Evolutionary conservation across 1,139 yeast species (phyloP).

Genomic region (Arxiozyma bovina): DNA sequence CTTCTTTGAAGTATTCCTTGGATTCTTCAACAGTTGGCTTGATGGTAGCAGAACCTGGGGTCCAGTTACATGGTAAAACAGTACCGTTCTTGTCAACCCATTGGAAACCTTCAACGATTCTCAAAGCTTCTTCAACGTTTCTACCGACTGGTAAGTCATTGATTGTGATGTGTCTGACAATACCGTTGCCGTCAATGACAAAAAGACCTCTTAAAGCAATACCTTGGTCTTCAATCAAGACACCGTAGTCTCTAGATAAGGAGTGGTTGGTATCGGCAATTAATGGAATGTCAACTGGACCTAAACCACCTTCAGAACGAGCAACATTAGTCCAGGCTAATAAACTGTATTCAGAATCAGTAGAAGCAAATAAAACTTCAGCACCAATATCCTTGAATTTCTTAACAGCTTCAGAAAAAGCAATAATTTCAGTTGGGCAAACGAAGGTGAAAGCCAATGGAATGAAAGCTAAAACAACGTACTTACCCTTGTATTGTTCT

Average conservation of each 20-base stretch:
- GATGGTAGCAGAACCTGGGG: conserved; percentile 92
- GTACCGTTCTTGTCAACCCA: conserved; percentile 97
- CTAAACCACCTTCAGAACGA: conserved; percentile 97
- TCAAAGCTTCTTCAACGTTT: conserved; percentile 92
- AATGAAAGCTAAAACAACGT: conserved; percentile 93
- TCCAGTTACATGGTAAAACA: conserved; percentile 99
- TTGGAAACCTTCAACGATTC: conserved; percentile 98
- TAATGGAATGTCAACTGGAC: conserved; percentile 88
- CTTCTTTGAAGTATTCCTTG: conserved; percentile 36
- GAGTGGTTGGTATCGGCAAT: conserved; percentile 95
- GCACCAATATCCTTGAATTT: conserved; percentile 81
- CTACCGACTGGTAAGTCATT: conserved; percentile 99
- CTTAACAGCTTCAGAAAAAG: conserved; percentile 91
- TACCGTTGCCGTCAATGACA: conserved; percentile 92
- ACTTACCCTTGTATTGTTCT: conserved; percentile 93
- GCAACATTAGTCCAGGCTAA: conserved; percentile 97
- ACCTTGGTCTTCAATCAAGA: conserved; percentile 90
- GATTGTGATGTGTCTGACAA: conserved; percentile 90
- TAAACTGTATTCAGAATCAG: conserved; percentile 95
- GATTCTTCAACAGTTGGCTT: conserved; percentile 77
- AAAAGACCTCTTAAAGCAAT: conserved; percentile 95
- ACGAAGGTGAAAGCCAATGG: conserved; percentile 99
- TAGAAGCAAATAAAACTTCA: conserved; percentile 89
- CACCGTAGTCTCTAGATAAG: conserved; percentile 92
- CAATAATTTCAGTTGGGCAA: conserved; percentile 98